Conservation (phyloP, 106 monocot species). For the Acorus gramineus region DNA sequence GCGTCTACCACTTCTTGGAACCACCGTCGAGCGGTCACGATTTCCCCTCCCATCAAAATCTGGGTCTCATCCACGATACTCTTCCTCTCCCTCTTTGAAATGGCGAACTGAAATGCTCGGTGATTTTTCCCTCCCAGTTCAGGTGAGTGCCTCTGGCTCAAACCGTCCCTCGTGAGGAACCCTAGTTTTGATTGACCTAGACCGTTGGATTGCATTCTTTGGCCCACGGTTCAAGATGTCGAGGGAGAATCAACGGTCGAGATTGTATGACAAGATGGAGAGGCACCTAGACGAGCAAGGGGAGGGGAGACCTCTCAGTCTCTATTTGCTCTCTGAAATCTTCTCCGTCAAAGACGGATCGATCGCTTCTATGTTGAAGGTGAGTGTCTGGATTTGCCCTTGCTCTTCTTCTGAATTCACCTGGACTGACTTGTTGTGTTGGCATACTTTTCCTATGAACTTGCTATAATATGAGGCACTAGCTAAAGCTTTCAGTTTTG, state of each 20-base stretch:
- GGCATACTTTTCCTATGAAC: no score
- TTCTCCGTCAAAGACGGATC: constrained; percentile 43
- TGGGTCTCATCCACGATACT: constrained; percentile 27
- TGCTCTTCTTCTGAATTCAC: background rate
- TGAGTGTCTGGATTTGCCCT: background rate
- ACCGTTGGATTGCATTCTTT: background rate
- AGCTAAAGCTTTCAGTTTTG: no score
- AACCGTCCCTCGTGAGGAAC: no score
- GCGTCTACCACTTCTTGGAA: background rate
- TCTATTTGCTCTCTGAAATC: constrained; percentile 60
- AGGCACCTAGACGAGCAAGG: constrained; percentile 73
- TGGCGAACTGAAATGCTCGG: constrained; percentile 5
- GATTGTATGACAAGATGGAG: constrained; percentile 68
- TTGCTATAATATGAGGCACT: no score
- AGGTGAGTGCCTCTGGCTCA: no score
- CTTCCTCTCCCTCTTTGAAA: constrained; percentile 12
- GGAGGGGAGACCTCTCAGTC: constrained; percentile 80
- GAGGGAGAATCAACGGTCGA: constrained; percentile 32
- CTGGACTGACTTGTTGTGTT: background rate
- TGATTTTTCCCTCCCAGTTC: background rate
- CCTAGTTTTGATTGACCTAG: no score
- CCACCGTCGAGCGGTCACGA: constrained; percentile 7
- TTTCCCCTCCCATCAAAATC: no score
- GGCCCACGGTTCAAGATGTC: constrained; percentile 7
- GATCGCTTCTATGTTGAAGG: constrained; percentile 58